Base-by-base conservation (phyloP, 2,329 filamentous ascomycete genomes). In the Tolypocladium nubicola region DNA sequence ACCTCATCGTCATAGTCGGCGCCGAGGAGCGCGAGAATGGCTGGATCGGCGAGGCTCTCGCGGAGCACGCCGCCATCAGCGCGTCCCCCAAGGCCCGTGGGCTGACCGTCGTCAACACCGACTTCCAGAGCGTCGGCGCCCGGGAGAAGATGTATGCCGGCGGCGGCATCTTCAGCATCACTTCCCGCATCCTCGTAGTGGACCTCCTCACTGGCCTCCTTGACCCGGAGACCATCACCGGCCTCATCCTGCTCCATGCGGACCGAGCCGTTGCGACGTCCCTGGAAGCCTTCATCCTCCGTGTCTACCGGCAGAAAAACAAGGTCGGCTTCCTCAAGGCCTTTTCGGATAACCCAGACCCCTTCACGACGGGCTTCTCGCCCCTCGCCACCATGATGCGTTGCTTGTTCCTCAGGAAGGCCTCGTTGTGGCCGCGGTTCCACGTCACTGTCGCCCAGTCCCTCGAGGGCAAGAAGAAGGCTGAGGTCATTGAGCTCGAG, bases 401-500 rank as follows among this genome's bases (percentile, higher is more conserved):
- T 60, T 97, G 76, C 66, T 74, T 99, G 26, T 97, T 97, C 67
- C 76, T 99, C 45, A 84, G 88, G 55, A 96, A 94, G 68, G 87
- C 88, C 0, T 92, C 92, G 0, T 73, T 99, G 16, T 99, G 93
- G 85, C 94, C 94, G 3, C 83, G 94, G 23, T 99, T 97, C 66
- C 94, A 99, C 68, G 83, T 96, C 58, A 86, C 89, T 0, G 91
- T 99, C 7, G 91, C 92, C 0, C 85, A 90, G 64, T 90, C 91
- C 3, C 78, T 99, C 3, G 94, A 99, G 71, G 92, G 92, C 11
- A 89, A 89, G 70, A 89, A 89, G 68, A 96, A 93, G 69, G 93
- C 94, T 5, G 94, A 99, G 72, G 94, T 99, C 52, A 96, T 99
- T 61, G 94, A 99, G 73, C 79, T 97, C 30, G 94, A 97, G 71